A percentile compares a stretch with the other conserved stretches of the same genome.
Conservation (phyloP, 2,329 filamentous ascomycete genomes). For the Aspergillus ibericus region DNA sequence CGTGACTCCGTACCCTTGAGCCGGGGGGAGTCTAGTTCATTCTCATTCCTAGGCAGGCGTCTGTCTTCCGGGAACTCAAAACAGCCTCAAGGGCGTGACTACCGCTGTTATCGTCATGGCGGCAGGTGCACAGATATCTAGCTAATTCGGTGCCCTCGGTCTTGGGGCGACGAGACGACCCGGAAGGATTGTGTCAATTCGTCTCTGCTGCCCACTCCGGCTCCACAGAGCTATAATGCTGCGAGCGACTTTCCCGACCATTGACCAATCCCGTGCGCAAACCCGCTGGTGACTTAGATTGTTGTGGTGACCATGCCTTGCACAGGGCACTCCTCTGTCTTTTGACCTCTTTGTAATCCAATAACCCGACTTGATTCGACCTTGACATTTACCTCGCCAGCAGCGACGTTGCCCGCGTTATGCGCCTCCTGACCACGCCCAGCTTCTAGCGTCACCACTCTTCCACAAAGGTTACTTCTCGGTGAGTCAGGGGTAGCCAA, state of each 20-base stretch:
- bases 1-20: too few species aligned
- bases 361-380: neutral
- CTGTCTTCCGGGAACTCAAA: neutral
- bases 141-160: conserved; percentile 1
- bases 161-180: neutral
- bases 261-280: conserved; percentile 9
- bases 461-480: neutral
- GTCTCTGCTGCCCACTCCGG: neutral
- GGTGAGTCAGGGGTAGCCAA: neutral
- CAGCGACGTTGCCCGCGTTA: neutral
- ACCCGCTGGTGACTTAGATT: neutral
- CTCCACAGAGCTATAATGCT: neutral
- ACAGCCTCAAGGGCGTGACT: neutral
- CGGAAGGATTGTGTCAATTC: neutral
- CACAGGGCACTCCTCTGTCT: neutral
- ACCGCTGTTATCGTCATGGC: neutral
- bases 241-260: neutral
- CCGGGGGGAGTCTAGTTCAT: too few species aligned
- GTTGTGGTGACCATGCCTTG: neutral
- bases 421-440: neutral
- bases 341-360: neutral
- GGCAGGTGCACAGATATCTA: conserved; percentile 10
- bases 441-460: neutral
- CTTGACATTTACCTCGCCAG: neutral
- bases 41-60: too few species aligned